Base-by-base conservation (phyloP, 106 monocot genomes). In the Dendrobium nobile region DNA sequence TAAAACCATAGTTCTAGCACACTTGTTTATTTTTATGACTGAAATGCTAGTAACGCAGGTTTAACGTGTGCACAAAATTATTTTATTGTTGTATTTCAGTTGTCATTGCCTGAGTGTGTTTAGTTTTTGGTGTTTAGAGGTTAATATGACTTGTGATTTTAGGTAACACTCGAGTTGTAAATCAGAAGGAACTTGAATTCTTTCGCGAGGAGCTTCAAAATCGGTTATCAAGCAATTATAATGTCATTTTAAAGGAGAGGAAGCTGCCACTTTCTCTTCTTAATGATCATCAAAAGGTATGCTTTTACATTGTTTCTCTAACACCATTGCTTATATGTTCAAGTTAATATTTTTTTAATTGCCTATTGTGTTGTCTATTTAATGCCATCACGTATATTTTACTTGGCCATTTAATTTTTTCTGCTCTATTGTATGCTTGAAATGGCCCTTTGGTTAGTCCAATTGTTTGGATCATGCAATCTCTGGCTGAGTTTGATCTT, bases 141-240 rank as follows among this genome's bases (percentile, higher is more conserved):
- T 28, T 22, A 70, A 33, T 70, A 70, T 47, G 75, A 75, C 19
- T 81, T 74, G 40, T 16, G n/a, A 33, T 54, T 82, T 37, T 45
- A 97, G 97, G 94, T 47, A 98, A 98, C 75, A 98, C 97, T 51
- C 75, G 97, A 51, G 94, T 98, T 72, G 92, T 94, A 18, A 87
- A 88, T 77, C 97, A 98, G 84, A 92, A 94, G 78, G 89, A 94
- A 78, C 87, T 98, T n/a, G 92, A 91, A 78, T 91, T 94, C 82
- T 98, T 94, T 78, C 82, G 97, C 1, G 94, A 98, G 77, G 97
- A 98, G 81, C 84, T 98, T 55, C 84, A 89, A 47, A 94, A 55
- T 68, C 82, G 80, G 51, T 48, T 91, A 0, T 86, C 94, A 18
- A 92, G 89, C 72, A 94, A 91, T 85, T 92, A 94, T 70, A 98